A percentile compares a stretch with the other conserved stretches of the same genome.
phyloP scores from a whole-genome alignment of 257 asterid species.

The Craterostigma plantagineum region DNA sequence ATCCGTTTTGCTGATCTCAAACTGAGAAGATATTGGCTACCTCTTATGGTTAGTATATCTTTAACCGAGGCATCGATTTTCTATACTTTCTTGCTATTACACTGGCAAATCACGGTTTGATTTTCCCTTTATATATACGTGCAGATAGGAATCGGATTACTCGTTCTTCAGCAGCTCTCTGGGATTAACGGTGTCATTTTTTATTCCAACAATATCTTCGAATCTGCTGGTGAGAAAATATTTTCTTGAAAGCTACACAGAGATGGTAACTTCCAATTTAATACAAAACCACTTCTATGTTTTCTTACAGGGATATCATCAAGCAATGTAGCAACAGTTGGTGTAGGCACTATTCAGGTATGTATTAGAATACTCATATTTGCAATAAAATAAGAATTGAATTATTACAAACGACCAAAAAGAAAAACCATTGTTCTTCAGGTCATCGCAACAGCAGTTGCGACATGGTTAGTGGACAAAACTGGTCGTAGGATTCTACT shows the following conservation, averaged over 20 bases:
- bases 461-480: conserved; percentile 93
- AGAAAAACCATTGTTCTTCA: conserved; percentile 11
- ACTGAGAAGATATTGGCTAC: conserved; percentile 3
- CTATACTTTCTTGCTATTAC: neutral
- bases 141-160: conserved; percentile 84
- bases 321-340: conserved; percentile 63
- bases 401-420: conserved; percentile 1
- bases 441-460: conserved; percentile 88
- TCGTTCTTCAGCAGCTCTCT: conserved; percentile 56
- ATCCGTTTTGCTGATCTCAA: conserved; percentile 70
- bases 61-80: neutral
- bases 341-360: conserved; percentile 82
- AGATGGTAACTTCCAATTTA: neutral
- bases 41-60: conserved; percentile 59
- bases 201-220: conserved; percentile 65
- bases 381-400: conserved; percentile 5
- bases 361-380: conserved; percentile 9
- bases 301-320: conserved; percentile 53
- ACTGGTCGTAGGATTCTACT: conserved; percentile 86
- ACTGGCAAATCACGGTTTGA: too few relatives aligned
- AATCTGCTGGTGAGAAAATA: conserved; percentile 60
- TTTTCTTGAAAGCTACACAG: neutral
- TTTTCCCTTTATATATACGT: conserved; percentile 2
- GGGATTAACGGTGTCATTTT: conserved; percentile 82
- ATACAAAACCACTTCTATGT: too few relatives aligned